Evolutionary conservation across 2,329 filamentous ascomycete genomes (phyloP).

Genomic region (Amauroascus verrucosus): DNA sequence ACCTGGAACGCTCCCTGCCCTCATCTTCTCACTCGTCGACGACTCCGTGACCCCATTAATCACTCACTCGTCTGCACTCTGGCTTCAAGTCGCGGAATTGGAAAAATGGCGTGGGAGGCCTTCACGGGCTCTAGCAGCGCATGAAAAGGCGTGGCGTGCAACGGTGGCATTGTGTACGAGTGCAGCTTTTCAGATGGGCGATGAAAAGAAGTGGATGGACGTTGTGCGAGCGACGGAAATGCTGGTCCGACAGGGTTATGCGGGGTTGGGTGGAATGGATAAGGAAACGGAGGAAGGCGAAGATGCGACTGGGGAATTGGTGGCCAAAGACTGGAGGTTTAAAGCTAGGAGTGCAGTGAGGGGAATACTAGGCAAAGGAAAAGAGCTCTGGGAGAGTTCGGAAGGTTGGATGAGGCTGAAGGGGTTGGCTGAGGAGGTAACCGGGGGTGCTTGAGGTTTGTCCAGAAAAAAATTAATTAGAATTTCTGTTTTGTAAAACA

Average conservation of each 20-base stretch:
- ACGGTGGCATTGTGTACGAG: conserved; percentile 40
- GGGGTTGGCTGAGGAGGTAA: conserved; percentile 31
- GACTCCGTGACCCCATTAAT: conserved; percentile 69
- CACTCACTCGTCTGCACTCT: conserved; percentile 65
- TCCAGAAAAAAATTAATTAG: background rate
- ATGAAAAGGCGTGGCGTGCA: conserved; percentile 83
- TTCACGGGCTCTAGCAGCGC: conserved; percentile 62
- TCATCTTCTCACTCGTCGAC: conserved; percentile 62
- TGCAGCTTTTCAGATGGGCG: conserved; percentile 43
- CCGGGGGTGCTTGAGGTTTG: conserved; percentile 16
- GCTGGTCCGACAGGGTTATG: conserved; percentile 64
- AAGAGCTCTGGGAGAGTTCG: conserved; percentile 69
- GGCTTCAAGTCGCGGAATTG: conserved; percentile 61
- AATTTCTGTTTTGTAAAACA: background rate
- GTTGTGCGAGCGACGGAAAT: conserved; percentile 71
- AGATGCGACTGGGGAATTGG: conserved; percentile 45
- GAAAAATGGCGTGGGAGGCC: conserved; percentile 65
- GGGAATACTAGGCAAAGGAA: conserved; percentile 72
- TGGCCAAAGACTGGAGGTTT: conserved; percentile 74
- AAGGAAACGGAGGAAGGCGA: conserved; percentile 42
- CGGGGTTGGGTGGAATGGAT: conserved; percentile 60
- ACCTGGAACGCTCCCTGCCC: conserved; percentile 44
- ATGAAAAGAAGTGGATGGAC: conserved; percentile 56
- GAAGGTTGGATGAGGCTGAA: conserved; percentile 33
- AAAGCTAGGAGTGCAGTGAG: conserved; percentile 78